Evolutionary conservation across 805 yeast species (phyloP), one percentile per base, ranked within the genome.

Genomic region (Myxozyma vanderwaltii): DNA sequence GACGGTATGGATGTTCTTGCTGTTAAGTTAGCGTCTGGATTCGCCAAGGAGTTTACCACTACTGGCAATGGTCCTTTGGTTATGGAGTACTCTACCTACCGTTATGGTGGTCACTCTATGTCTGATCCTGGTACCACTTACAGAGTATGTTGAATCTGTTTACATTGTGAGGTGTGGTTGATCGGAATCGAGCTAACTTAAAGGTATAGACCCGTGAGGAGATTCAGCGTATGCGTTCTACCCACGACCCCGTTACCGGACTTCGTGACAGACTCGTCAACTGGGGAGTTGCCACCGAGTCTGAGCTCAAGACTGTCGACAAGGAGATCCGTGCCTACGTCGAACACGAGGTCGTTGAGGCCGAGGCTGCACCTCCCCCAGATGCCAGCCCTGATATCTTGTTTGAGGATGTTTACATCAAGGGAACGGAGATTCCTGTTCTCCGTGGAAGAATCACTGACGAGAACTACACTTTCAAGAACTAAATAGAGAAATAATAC

Each of bases 91-190:
- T 97, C 91, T 81, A 94, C 99, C 70, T 94, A 94, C 81, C 88
- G 99, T 83, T 94, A 94, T 77, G 98, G 98, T 82, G 99, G 99
- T 77, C 99, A 94, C 85, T 94, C 99, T 69, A 94, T 94, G 98
- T 92, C 98, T 69, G 99, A 94, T 80, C 99, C 99, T 72, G 99
- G 99, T 83, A 94, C 99, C 77, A 94, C 99, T 68, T 94, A 94
- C 86, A 88, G 99, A 85, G 60, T 56, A 47, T 17, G 60, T 40
- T 17, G 23, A 15, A n/a, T n/a, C n/a, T n/a, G n/a, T n/a, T n/a
- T n/a, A n/a, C n/a, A 31, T 27, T 50, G 2, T 4, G 12, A 8
- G 26, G 8, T 7, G 31, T 15, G 23, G 4, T 13, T 17, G 24
- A 26, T 12, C 12, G 26, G 12, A 12, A 27, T 21, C n/a, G n/a